These are phyloP conservation scores for Lepidium aucheri DNA, from an alignment of 345 rosid species.

Conservation along the genomic window DNA sequence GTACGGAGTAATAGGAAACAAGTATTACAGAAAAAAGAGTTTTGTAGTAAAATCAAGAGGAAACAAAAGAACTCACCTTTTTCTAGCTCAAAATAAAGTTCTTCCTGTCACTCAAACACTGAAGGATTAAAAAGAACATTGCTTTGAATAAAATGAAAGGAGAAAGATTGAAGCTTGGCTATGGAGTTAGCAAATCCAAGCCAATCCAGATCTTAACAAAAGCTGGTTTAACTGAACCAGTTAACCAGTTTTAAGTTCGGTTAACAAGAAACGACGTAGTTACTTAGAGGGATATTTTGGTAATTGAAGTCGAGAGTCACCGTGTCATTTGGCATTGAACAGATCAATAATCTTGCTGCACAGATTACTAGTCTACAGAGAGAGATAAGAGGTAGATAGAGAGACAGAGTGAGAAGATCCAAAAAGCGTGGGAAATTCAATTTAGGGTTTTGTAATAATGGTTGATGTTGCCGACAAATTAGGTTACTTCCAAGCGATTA, in stretches of 20 bases:
- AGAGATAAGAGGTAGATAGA: not conserved
- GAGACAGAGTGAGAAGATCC: not conserved
- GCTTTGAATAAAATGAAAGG: not conserved
- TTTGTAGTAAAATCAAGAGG: not conserved
- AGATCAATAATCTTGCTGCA: constrained; percentile 13
- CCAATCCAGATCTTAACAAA: not conserved
- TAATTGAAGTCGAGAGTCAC: not conserved
- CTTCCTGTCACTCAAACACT: not conserved
- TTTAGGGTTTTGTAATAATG: constrained; percentile 34
- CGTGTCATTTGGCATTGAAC: constrained; percentile 11
- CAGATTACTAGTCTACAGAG: constrained; percentile 7
- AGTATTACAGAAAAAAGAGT: not conserved
- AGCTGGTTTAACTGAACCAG: not conserved
- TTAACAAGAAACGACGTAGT: not conserved
- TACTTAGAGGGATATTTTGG: not conserved
- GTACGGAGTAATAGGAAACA: not conserved
- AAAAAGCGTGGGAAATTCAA: constrained; percentile 6
- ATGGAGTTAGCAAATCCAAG: not conserved
- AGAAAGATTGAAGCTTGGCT: not conserved
- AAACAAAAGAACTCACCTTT: not conserved
- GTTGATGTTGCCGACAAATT: constrained; percentile 81
- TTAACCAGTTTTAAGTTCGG: not conserved
- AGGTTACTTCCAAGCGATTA: constrained; percentile 83
- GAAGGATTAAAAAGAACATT: not conserved
- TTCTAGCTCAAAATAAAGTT: not conserved